Evolutionary conservation across 805 yeast genomes (phyloP).

Genomic region (Zygosaccharomyces gambellarensis): DNA sequence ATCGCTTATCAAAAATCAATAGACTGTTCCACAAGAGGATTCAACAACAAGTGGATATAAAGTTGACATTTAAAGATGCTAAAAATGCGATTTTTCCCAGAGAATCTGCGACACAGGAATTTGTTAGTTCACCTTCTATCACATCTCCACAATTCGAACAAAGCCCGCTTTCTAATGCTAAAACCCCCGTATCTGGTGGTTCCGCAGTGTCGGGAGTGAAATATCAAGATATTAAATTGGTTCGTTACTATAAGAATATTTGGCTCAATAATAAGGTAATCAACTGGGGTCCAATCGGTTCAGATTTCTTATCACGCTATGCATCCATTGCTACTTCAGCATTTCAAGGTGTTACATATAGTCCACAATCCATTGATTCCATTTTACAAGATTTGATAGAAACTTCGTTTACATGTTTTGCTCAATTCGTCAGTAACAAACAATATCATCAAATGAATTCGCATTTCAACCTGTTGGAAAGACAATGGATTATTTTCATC

Average conservation of each 20-base stretch:
- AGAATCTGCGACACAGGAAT: slow-evolving; percentile 15
- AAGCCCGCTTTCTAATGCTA: slow-evolving; percentile 26
- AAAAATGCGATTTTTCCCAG: slow-evolving; percentile 8
- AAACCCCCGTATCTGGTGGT: slow-evolving; percentile 10
- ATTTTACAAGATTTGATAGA: slow-evolving; percentile 31
- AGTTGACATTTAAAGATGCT: slow-evolving; percentile 19
- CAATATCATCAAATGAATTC: slow-evolving; percentile 38
- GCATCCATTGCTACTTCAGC: slow-evolving; percentile 34
- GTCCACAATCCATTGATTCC: slow-evolving; percentile 21
- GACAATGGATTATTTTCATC: slow-evolving; percentile 45
- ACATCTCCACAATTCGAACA: slow-evolving; percentile 30
- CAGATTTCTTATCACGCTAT: slow-evolving; percentile 32
- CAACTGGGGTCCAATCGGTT: slow-evolving; percentile 34
- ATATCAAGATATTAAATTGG: slow-evolving; percentile 29
- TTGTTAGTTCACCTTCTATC: slow-evolving; percentile 25
- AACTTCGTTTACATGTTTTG: slow-evolving; percentile 40
- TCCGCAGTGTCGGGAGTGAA: slow-evolving; percentile 11
- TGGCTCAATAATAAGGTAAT: slow-evolving; percentile 38
- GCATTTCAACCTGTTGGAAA: slow-evolving; percentile 32
- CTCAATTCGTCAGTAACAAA: slow-evolving; percentile 42
- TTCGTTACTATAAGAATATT: slow-evolving; percentile 34
- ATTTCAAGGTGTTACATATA: slow-evolving; percentile 26
- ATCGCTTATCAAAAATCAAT: slow-evolving; percentile 23
- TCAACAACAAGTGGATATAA: slow-evolving; percentile 20
- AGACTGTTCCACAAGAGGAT: slow-evolving; percentile 25